Evolutionary conservation across 106 monocot genomes (phyloP), one percentile per base, ranked within the genome.

Genomic region (Acorus calamus): DNA sequence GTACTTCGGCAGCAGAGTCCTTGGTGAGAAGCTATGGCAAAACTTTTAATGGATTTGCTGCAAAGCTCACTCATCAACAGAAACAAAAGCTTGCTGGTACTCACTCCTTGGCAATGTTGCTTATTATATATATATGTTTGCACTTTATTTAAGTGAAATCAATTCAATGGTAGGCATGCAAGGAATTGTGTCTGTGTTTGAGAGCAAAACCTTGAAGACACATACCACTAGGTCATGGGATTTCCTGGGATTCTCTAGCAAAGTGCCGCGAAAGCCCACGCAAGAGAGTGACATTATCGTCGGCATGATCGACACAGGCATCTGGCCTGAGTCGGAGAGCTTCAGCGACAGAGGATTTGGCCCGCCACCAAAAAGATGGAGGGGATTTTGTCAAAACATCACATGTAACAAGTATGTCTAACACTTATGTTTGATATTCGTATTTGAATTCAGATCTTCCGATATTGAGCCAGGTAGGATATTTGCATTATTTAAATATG

Each of bases 201-300:
- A 60, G 52, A 70, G 61, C 60, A 61, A 42, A 3, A 61, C 12
- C 52, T 42, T n/a, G 5, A 4, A 61, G 43, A 6, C 61, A 7
- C 51, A 70, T 6, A 45, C 61, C 11, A 61, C 69, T 3, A 50
- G 53, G 44, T 70, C 69, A 2, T 70, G 69, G 69, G 69, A 70
- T 11, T 70, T 70, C 11, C 47, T 46, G 47, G 69, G 44, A 5
- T 13, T 61, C 8, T 7, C 11, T 3, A 0, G 28, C 1, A 28
- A 28, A 28, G 10, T 57, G 28, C 44, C 50, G 45, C 43, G 11
- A 42, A 42, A 51, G 3, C 8, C 8, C n/a, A 45, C 14, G 6
- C 8, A 60, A 13, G 6, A 51, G 46, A 52, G 52, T 12, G 55
- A 66, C 60, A 69, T 10, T 69, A 60, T 42, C 47, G 28, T 65